A percentile compares a stretch with the other conserved stretches of the same genome.
These are phyloP conservation scores for Exserohilum rostratum DNA, from an alignment of 2,329 filamentous ascomycete species.

Conservation along the genomic window DNA sequence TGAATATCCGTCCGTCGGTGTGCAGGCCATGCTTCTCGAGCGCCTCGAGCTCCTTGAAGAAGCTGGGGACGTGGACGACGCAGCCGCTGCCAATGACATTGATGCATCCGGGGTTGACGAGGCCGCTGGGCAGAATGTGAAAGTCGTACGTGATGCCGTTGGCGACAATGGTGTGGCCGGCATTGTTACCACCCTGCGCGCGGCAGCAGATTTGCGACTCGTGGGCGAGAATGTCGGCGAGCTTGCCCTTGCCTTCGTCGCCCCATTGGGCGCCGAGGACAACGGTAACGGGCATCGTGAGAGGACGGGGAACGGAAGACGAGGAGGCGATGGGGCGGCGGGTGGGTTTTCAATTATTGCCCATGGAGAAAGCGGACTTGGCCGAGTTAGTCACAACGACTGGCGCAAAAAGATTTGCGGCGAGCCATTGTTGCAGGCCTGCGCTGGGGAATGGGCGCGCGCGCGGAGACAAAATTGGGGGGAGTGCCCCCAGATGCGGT, in stretches of 20 bases:
- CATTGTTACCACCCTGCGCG: constrained; percentile 67
- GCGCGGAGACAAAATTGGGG: not conserved
- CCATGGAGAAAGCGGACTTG: constrained; percentile 22
- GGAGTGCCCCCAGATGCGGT: not conserved
- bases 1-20: constrained; percentile 65
- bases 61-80: constrained; percentile 70
- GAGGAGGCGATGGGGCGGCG: constrained; percentile 20
- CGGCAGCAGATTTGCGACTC: constrained; percentile 63
- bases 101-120: constrained; percentile 71
- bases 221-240: constrained; percentile 63
- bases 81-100: constrained; percentile 73
- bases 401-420: constrained; percentile 34
- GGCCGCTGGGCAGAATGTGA: constrained; percentile 62
- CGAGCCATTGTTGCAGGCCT: constrained; percentile 4
- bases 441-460: not conserved
- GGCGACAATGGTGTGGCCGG: constrained; percentile 53
- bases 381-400: constrained; percentile 23
- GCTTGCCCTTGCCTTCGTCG: constrained; percentile 65
- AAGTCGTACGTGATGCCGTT: constrained; percentile 55
- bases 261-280: constrained; percentile 67
- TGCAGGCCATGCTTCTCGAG: constrained; percentile 67
- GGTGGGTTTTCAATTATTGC: constrained; percentile 25
- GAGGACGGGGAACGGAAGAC: constrained; percentile 13
- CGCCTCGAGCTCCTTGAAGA: constrained; percentile 69
- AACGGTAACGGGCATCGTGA: constrained; percentile 59